Base-by-base conservation (phyloP, 2,329 filamentous ascomycete species). In the Fusarium fracticaudum region DNA sequence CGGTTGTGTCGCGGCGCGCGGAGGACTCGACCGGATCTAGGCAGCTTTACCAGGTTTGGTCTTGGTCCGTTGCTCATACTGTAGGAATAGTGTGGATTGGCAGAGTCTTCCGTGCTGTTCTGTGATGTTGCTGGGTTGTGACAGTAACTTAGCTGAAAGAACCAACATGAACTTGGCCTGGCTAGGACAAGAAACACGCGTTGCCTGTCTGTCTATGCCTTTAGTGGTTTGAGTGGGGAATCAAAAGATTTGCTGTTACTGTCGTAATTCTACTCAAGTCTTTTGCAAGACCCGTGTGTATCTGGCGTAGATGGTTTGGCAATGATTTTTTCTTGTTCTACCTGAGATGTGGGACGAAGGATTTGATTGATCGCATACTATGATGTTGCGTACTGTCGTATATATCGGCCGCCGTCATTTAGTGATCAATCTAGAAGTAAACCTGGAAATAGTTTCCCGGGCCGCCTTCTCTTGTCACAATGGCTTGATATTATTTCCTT, bases 11-110 rank as follows among this genome's bases (percentile, higher is more conserved):
- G 71, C 67, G 71, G 71, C 62, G 55, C 47, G 54, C 71, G 71
- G 71, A 48, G 58, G 67, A 73, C 67, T 73, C 62, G 71, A 73
- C 71, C 71, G 71, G 71, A 62, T 50, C 68, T 74, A 73, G 71
- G 48, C 15, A 60, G 64, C 66, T 58, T 58, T 70, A 59, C 71
- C 61, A 60, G 47, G 45, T 54, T 71, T 54, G 60, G 71, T 4
- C 62, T 68, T 68, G 67, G 43, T 51, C 71, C 54, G 51, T 67
- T 67, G 35, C 54, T 47, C 40, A 48, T 55, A 63, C 69, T 53
- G 51, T 58, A 53, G 57, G 43, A 55, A 66, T 57, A 20, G 61
- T 41, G 66, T 33, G 57, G 70, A 57, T 53, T 55, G 18, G 48
- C 71, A 73, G 44, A 55, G n/a, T 50, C 35, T 57, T 48, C 51